Base-by-base conservation (phyloP, 2,329 filamentous ascomycete species). In the Paraconiothyrium brasiliense region DNA sequence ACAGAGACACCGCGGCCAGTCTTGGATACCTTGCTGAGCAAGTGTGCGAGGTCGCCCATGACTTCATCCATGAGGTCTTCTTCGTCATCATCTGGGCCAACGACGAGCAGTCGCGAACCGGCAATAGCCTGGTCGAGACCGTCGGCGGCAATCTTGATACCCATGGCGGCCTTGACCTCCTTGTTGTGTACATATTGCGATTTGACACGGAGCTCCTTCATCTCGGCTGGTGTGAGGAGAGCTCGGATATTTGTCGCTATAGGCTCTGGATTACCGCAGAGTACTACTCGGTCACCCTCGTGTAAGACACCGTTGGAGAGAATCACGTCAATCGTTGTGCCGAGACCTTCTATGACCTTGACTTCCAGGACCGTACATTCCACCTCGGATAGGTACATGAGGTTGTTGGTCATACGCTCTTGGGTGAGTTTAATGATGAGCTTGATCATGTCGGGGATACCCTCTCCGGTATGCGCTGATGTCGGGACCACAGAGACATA, bases 171-270 rank as follows among this genome's bases (percentile, higher is more conserved):
- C 85, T 97, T 99, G 83, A 97, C 94, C 80, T 97, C 93, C 84
- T 99, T 98, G 84, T 99, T 97, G 84, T 99, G 96, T 34, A 99
- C 94, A 74, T 99, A 99, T 65, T 90, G 87, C 3, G 94, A 97
- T 83, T 98, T 98, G 73, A 99, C 88, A 78, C 96, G 93, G 67
- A 99, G 82, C 79, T 99, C 95, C 77, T 93, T 95, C 77, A 99
- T 89, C 63, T 93, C 92, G 11, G 93, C 94, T 1, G 95, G 95
- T 3, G 95, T 99, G 56, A 99, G 85, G 30, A 99, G 86, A 14
- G 95, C 96, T 82, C 95, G 89, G 73, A 99, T 95, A 70, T 97
- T 97, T 7, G 95, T 99, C 62, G 90, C 88, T 76, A 99, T 99
- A 56, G 93, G 90, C 32, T 96, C 95, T 76, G 98, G 95, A n/a